Evolutionary conservation across 2,329 filamentous ascomycete species (phyloP), one percentile per base, ranked within the genome.

Genomic region (Ascochyta pisi): DNA sequence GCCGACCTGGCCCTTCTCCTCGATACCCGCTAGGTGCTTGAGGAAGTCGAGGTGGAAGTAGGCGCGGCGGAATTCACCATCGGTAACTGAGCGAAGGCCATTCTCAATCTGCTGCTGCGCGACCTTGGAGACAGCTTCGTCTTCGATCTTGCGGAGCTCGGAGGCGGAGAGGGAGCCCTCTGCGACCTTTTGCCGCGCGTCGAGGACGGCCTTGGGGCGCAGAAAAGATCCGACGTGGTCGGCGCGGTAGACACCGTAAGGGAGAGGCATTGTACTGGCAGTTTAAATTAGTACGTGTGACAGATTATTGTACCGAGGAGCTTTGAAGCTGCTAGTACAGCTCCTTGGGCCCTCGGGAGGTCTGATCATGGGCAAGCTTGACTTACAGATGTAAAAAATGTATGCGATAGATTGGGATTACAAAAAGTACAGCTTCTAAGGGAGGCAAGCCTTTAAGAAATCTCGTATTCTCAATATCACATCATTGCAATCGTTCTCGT

Each of bases 41-140:
- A 85, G 77, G 73, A 84, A 85, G 71, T 85, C 83, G 56, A 85
- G 79, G 69, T 85, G 83, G 74, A 86, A 86, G 76, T 80, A 85
- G 41, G 79, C 79, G 51, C 83, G 81, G 48, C 83, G 80, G 73
- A 83, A 84, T 70, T 85, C 83, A 72, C 83, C 83, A 57, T 84
- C 83, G 8, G 83, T 85, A 41, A 85, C 77, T 50, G 79, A 78
- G 50, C 75, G 78, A 23, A 84, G 70, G 31, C 83, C 82, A 51
- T 77, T 78, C 19, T 74, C 74, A 39, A 84, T 74, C 65, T 85
- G 79, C 63, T 80, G 77, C 53, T 76, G 67, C 44, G 83, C 82
- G 1, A 83, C 81, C 6, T 76, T 64, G 29, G 77, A 73, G 61
- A 84, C 79, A 68, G 81, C 74, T 63, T 79, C 73, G 69, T 84